phyloP scores from a whole-genome alignment of 1,139 yeast genomes.

The Taiozyma sp. region DNA sequence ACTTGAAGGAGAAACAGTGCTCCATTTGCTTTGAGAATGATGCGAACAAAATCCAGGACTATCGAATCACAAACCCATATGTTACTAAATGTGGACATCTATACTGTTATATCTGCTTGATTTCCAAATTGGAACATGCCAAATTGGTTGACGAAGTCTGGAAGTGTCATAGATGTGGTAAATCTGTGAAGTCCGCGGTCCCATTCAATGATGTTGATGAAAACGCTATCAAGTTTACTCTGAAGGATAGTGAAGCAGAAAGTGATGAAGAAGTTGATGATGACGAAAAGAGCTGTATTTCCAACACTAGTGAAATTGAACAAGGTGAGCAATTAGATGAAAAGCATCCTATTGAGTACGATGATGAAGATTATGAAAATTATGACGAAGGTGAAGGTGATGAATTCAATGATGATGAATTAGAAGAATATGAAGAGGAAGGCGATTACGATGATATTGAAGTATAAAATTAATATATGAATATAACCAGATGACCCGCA shows the following conservation, averaged over 20 bases:
- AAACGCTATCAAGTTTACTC: slow-evolving; percentile 10
- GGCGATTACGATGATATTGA: neutral
- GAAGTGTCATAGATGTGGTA: slow-evolving; percentile 49
- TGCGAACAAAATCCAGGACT: slow-evolving; percentile 21
- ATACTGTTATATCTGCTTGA: slow-evolving; percentile 74
- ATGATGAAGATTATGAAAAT: slow-evolving; percentile 4
- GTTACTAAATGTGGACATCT: slow-evolving; percentile 71
- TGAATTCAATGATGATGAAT: slow-evolving; percentile 1
- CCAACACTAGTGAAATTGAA: neutral
- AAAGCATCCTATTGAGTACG: slow-evolving; percentile 1
- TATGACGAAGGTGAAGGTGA: neutral
- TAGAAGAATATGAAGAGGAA: slow-evolving; percentile 1
- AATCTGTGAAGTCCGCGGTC: slow-evolving; percentile 39
- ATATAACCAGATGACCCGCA: too few species aligned
- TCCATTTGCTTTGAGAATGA: slow-evolving; percentile 54
- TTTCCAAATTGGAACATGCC: slow-evolving; percentile 46
- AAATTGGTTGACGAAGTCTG: slow-evolving; percentile 44
- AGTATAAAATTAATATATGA: neutral
- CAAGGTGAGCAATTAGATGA: neutral
- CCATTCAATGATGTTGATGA: slow-evolving; percentile 36
- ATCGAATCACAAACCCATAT: slow-evolving; percentile 54
- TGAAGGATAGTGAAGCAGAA: slow-evolving; percentile 8
- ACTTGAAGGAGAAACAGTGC: slow-evolving; percentile 62
- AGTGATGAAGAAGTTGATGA: slow-evolving; percentile 6
- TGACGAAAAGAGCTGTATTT: neutral